These are phyloP conservation scores for Cryoendolithus antarcticus DNA, from an alignment of 2,329 filamentous ascomycete genomes.

Conservation along the genomic window DNA sequence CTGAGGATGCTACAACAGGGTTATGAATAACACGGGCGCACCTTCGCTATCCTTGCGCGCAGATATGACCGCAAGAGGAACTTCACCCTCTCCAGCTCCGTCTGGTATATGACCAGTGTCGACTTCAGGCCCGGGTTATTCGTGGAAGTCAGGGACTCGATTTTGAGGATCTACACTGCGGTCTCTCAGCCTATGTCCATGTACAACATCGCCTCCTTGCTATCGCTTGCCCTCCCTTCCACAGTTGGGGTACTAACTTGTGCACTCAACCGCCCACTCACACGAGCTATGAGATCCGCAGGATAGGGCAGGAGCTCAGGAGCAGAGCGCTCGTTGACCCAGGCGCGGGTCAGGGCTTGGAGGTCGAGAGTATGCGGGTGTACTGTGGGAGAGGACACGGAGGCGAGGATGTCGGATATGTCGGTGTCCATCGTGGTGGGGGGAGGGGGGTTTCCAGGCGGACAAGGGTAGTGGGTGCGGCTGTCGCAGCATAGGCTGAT, in stretches of 20 bases:
- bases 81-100: slow-evolving; percentile 87
- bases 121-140: slow-evolving; percentile 90
- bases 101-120: slow-evolving; percentile 85
- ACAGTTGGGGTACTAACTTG: too few species aligned
- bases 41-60: slow-evolving; percentile 73
- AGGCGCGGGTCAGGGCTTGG: slow-evolving; percentile 78
- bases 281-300: slow-evolving; percentile 56
- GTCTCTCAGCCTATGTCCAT: too few species aligned
- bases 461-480: too few species aligned
- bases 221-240: too few species aligned
- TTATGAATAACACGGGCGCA: too few species aligned
- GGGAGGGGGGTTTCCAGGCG: too few species aligned
- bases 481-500: too few species aligned
- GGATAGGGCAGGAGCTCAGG: slow-evolving; percentile 79
- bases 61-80: slow-evolving; percentile 77
- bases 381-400: slow-evolving; percentile 28
- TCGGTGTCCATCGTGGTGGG: slow-evolving; percentile 16
- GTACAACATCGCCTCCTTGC: too few species aligned
- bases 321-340: slow-evolving; percentile 82
- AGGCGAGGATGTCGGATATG: slow-evolving; percentile 41
- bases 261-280: too few species aligned
- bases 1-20: too few species aligned
- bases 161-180: slow-evolving; percentile 7
- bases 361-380: slow-evolving; percentile 53
- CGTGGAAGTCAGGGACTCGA: slow-evolving; percentile 56